These are phyloP conservation scores for Rutstroemia sp. DNA, from an alignment of 2,329 filamentous ascomycete species.

Conservation along the genomic window DNA sequence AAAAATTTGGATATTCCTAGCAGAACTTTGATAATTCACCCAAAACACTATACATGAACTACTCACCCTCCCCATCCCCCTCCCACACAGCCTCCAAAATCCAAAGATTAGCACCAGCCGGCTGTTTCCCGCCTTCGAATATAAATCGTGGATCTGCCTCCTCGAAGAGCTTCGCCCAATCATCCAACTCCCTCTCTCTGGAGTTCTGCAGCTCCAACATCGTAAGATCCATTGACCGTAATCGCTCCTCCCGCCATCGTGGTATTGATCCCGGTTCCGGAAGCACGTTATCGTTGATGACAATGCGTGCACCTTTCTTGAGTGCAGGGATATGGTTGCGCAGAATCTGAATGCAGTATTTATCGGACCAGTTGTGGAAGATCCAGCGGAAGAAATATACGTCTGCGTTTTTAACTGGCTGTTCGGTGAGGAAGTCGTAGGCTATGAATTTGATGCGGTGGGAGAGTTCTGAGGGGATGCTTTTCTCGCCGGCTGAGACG, in stretches of 20 bases:
- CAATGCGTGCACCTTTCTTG: conserved; percentile 33
- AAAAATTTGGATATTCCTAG: too few relatives aligned
- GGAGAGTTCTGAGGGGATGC: conserved; percentile 10
- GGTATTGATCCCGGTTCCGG: conserved; percentile 1
- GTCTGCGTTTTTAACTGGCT: conserved; percentile 27
- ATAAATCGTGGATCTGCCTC: conserved; percentile 20
- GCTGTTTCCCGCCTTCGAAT: background rate
- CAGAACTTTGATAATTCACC: too few relatives aligned
- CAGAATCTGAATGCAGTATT: conserved; percentile 31
- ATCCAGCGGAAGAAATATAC: conserved; percentile 40
- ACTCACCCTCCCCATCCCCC: background rate
- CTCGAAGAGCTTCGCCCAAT: conserved; percentile 28
- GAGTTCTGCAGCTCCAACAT: conserved; percentile 31
- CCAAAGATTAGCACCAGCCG: background rate
- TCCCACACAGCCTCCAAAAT: conserved; percentile 1
- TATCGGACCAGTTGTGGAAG: conserved; percentile 41
- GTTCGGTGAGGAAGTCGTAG: conserved; percentile 37
- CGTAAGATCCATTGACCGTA: conserved; percentile 25
- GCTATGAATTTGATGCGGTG: conserved; percentile 25
- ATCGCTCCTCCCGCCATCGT: background rate
- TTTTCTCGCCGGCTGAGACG: conserved; percentile 12
- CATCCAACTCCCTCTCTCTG: conserved; percentile 28
- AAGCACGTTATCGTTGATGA: conserved; percentile 9
- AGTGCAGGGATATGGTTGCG: conserved; percentile 34
- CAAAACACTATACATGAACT: too few relatives aligned